Evolutionary conservation across 108 stramenopile genomes (phyloP).

Genomic region (Nitzschia sp.): DNA sequence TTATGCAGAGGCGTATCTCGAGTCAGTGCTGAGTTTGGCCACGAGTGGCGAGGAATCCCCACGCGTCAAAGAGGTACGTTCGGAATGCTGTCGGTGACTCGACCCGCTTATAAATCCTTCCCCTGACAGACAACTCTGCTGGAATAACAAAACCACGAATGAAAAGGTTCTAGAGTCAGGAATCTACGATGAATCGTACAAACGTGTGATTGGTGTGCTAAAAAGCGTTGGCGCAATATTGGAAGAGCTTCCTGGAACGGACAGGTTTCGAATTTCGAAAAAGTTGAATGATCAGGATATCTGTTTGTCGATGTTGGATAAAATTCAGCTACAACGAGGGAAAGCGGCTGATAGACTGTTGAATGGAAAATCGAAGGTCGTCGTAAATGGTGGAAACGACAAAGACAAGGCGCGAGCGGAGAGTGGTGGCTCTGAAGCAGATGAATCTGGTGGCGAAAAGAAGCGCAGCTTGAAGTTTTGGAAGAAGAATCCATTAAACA

Average conservation of each 20-base stretch:
- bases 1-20: conserved; percentile 78
- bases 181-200: conserved; percentile 71
- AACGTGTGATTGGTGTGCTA: conserved; percentile 67
- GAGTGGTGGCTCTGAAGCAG: conserved; percentile 29
- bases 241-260: conserved; percentile 39
- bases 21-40: conserved; percentile 75
- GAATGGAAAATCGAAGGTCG: conserved; percentile 1
- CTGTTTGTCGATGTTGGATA: conserved; percentile 84
- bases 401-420: conserved; percentile 5
- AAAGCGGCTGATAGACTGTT: neutral
- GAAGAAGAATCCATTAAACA: conserved; percentile 30
- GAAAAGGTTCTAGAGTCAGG: conserved; percentile 52
- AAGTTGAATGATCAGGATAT: conserved; percentile 80
- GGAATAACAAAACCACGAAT: too few relatives aligned
- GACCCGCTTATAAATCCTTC: too few relatives aligned
- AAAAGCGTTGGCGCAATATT: conserved; percentile 74
- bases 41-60: conserved; percentile 79
- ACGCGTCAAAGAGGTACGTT: conserved; percentile 60
- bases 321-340: conserved; percentile 43
- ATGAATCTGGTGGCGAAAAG: conserved; percentile 28
- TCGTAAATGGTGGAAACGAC: conserved; percentile 24
- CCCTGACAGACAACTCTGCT: too few relatives aligned
- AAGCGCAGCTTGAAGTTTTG: conserved; percentile 14
- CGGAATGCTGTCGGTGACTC: neutral
- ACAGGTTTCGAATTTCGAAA: conserved; percentile 47